A percentile compares a stretch with the other conserved stretches of the same genome.
These are phyloP conservation scores for Sugiyamaella americana DNA, from an alignment of 805 yeast genomes.

Conservation along the genomic window DNA sequence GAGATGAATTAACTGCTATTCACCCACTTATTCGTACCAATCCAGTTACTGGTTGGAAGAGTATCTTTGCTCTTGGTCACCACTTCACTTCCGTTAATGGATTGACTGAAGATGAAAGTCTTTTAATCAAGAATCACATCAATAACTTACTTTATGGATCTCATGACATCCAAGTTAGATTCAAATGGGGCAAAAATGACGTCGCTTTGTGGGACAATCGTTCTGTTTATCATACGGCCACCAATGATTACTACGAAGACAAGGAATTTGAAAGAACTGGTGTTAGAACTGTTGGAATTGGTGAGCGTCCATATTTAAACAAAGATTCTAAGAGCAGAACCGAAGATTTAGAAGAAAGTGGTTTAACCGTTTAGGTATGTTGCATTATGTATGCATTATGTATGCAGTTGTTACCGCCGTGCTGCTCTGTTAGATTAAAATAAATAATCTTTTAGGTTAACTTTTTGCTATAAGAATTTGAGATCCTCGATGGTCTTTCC, in stretches of 20 bases:
- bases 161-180: conserved; percentile 44
- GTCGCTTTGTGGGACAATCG: conserved; percentile 61
- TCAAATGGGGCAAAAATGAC: conserved; percentile 47
- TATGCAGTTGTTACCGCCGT: too few species aligned
- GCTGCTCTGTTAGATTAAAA: too few species aligned
- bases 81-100: conserved; percentile 61
- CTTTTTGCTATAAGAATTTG: too few species aligned
- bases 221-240: conserved; percentile 47
- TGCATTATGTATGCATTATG: too few species aligned
- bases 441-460: too few species aligned
- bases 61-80: conserved; percentile 48
- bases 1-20: conserved; percentile 34
- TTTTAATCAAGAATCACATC: conserved; percentile 51
- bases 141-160: conserved; percentile 31
- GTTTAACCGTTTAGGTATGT: conserved; percentile 44
- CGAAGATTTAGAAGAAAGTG: conserved; percentile 7
- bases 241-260: conserved; percentile 42
- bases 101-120: conserved; percentile 66
- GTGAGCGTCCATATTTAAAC: conserved; percentile 14
- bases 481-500: too few species aligned
- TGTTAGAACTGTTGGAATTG: conserved; percentile 13
- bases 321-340: conserved; percentile 5
- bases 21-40: conserved; percentile 59
- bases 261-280: conserved; percentile 10
- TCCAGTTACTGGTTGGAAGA: conserved; percentile 60